Evolutionary conservation across 2,329 filamentous ascomycete genomes (phyloP), one percentile per base, ranked within the genome.

Genomic region (Akanthomyces uredinophilus): DNA sequence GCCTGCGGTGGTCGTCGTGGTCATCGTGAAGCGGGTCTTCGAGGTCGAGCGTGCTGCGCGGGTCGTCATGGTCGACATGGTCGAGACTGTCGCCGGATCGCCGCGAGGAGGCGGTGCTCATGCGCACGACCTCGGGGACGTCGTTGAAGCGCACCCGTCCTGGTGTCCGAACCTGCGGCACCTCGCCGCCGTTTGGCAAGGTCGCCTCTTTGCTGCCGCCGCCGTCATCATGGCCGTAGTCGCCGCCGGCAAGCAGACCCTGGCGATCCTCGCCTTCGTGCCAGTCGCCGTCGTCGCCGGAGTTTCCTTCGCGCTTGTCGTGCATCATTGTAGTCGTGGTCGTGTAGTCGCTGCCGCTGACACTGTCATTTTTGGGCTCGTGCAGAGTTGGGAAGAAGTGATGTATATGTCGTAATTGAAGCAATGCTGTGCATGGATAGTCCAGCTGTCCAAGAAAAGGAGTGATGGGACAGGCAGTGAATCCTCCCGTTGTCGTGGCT

Each of bases 121-220:
- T 67, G 63, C 70, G 70, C 50, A 77, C 73, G 32, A 81, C 74
- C 66, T 78, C 78, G 24, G 80, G 80, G 20, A 73, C 77, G 58
- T 86, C 76, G 68, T 88, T 87, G 75, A 95, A 95, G 67, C 88
- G 87, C 51, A 95, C 91, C 29, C 90, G 83, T 71, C 90, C 88
- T 10, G 88, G 83, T 41, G 84, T 82, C 64, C 77, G 72, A 20
- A 52, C 20, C 24, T 41, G 37, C 20, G 62, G 59, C 8, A 32
- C 20, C 29, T 49, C 32, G 55, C 54, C 46, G 44, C 44, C 46
- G 37, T 29, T 59, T 46, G 56, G 24, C 47, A 46, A 29, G 56
- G 56, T 3, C 32, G 22, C 41, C 49, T 60, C 49, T 39, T 54
- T 53, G 47, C 51, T 39, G 43, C 37, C 11, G 7, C 24, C 14